Conservation (phyloP, 1,284 basidiomycete genomes). For the Sporisorium sorghi region DNA sequence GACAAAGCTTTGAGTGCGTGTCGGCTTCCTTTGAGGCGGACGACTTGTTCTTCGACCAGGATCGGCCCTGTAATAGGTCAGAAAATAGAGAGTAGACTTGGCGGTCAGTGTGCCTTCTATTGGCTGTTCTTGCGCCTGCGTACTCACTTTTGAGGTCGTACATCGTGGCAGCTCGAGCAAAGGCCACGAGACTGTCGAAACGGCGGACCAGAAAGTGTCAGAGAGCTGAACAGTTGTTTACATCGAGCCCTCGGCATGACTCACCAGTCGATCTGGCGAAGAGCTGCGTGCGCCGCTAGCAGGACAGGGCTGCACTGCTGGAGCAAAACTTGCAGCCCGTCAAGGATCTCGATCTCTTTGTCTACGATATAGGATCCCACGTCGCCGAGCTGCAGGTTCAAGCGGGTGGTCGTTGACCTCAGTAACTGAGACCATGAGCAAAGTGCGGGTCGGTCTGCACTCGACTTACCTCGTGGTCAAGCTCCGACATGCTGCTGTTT, state of each 20-base stretch:
- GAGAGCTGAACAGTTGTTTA: neutral
- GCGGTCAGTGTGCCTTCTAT: neutral
- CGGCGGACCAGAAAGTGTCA: neutral
- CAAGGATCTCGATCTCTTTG: conserved; percentile 47
- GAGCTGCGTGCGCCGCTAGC: conserved; percentile 20
- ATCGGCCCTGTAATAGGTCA: conserved; percentile 15
- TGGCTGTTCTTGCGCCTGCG: too few relatives aligned
- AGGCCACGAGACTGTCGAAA: conserved; percentile 29
- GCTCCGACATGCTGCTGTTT: conserved; percentile 30
- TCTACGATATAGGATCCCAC: conserved; percentile 47
- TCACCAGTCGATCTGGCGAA: conserved; percentile 48
- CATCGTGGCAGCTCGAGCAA: conserved; percentile 33
- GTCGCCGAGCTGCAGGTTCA: conserved; percentile 34
- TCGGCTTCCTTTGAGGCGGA: conserved; percentile 34
- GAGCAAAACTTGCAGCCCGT: conserved; percentile 23
- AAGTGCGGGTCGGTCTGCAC: neutral
- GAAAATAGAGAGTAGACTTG: neutral
- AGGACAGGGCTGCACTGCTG: conserved; percentile 22
- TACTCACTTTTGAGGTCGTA: conserved; percentile 37
- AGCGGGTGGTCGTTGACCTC: neutral
- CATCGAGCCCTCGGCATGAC: neutral
- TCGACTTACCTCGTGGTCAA: conserved; percentile 31
- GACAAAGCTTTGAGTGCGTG: conserved; percentile 46
- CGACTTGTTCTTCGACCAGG: conserved; percentile 30
- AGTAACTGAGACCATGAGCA: neutral